Evolutionary conservation across 2,329 filamentous ascomycete species (phyloP).

Genomic region (Colletotrichum acutatum): DNA sequence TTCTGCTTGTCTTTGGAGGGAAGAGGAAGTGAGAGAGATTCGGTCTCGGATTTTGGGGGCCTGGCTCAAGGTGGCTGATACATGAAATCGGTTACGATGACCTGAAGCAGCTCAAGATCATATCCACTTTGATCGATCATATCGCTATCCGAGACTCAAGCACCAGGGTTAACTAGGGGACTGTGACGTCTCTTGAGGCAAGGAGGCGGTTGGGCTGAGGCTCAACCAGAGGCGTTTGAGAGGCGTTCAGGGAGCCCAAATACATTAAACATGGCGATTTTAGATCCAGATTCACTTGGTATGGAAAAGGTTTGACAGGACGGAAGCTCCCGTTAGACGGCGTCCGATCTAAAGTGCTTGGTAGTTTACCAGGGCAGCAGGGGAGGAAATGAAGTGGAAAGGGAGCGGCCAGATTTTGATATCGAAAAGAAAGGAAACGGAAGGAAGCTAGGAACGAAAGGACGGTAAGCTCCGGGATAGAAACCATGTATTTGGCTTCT

Average conservation of each 20-base stretch:
- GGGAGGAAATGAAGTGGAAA: background rate
- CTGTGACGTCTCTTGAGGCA: constrained; percentile 1
- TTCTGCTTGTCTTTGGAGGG: background rate
- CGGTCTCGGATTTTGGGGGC: background rate
- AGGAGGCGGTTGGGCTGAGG: constrained; percentile 19
- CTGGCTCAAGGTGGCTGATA: background rate
- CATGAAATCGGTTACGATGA: constrained; percentile 5
- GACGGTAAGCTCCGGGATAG: background rate
- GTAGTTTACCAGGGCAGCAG: background rate
- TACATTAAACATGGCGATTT: background rate
- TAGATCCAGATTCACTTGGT: background rate
- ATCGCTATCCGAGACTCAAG: background rate
- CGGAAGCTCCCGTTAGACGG: background rate
- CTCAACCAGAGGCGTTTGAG: background rate
- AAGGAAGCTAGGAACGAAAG: background rate
- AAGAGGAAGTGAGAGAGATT: background rate
- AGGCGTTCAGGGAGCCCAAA: background rate
- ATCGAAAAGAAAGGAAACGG: background rate
- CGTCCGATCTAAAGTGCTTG: background rate
- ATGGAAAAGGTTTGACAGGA: background rate
- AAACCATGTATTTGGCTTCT: background rate
- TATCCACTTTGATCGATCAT: background rate
- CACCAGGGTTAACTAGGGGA: background rate
- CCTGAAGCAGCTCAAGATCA: background rate
- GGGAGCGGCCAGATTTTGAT: background rate